A percentile compares a stretch with the other conserved stretches of the same genome.
Conservation (phyloP, 768 basidiomycete genomes). For the Pleurotus tuoliensis region DNA sequence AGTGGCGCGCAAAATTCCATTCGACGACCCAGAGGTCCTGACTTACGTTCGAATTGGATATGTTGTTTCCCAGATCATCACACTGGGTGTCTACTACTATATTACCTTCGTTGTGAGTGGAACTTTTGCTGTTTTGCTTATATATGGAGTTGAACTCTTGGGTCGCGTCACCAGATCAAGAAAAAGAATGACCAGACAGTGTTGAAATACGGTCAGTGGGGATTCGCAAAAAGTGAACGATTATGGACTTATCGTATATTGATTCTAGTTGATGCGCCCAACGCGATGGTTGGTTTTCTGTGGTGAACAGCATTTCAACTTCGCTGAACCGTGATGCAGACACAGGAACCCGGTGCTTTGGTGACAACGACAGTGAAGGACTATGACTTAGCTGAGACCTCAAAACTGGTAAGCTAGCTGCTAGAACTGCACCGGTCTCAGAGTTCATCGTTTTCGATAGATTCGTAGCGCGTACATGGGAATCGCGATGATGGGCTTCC, state of each 20-base stretch:
- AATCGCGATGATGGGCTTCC: conserved; percentile 84
- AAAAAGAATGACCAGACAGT: conserved; percentile 94
- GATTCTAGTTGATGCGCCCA: conserved; percentile 63
- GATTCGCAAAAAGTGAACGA: neutral
- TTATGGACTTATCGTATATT: neutral
- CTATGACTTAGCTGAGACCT: conserved; percentile 87
- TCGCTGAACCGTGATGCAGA: conserved; percentile 25
- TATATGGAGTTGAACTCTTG: conserved; percentile 5
- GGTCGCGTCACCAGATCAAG: conserved; percentile 61
- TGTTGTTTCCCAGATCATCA: conserved; percentile 65
- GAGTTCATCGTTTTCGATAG: conserved; percentile 23
- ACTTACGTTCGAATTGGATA: conserved; percentile 84
- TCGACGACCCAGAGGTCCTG: conserved; percentile 83
- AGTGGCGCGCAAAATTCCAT: conserved; percentile 91
- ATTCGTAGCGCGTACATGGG: conserved; percentile 68
- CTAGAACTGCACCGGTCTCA: too few species aligned
- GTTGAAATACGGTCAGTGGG: conserved; percentile 81
- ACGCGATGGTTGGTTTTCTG: conserved; percentile 61
- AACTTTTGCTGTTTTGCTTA: neutral
- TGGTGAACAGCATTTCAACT: neutral
- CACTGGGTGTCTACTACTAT: conserved; percentile 77
- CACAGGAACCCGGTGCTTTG: conserved; percentile 65
- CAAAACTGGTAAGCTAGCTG: conserved; percentile 59
- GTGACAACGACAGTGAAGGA: conserved; percentile 91
- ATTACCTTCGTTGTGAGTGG: conserved; percentile 65